Conservation (phyloP, 129 eudicot species). For the Flaveria ramosissima region DNA sequence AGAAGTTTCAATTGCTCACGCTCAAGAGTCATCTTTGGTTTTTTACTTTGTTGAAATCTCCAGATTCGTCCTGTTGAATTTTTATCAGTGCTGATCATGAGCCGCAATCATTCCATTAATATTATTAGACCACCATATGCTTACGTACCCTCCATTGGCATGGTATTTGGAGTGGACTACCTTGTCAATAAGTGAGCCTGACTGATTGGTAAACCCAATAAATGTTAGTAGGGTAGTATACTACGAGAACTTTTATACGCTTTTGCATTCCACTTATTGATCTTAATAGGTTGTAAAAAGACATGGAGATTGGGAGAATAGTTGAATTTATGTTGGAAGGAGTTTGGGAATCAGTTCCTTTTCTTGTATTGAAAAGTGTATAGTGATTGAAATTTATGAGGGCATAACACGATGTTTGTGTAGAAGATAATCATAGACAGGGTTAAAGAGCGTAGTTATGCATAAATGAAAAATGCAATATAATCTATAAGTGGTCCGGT, state of each 20-base stretch:
- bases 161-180: too few species aligned
- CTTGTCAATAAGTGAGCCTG: too few species aligned
- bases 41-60: background rate
- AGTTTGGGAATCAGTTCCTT: background rate
- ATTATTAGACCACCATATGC: too few species aligned
- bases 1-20: background rate
- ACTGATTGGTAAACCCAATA: too few species aligned
- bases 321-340: background rate
- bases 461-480: background rate
- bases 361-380: background rate
- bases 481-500: background rate
- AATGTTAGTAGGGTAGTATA: too few species aligned
- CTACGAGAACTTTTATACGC: background rate
- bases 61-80: background rate
- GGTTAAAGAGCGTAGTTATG: background rate
- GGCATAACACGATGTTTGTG: background rate
- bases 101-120: too few species aligned
- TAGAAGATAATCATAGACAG: background rate
- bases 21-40: background rate
- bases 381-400: background rate
- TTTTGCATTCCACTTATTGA: background rate
- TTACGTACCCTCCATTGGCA: too few species aligned
- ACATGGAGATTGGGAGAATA: slow-evolving; percentile 1
- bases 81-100: background rate
- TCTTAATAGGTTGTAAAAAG: background rate